Evolutionary conservation across 2,329 filamentous ascomycete species (phyloP).

Genomic region (Penicillium oxalicum): DNA sequence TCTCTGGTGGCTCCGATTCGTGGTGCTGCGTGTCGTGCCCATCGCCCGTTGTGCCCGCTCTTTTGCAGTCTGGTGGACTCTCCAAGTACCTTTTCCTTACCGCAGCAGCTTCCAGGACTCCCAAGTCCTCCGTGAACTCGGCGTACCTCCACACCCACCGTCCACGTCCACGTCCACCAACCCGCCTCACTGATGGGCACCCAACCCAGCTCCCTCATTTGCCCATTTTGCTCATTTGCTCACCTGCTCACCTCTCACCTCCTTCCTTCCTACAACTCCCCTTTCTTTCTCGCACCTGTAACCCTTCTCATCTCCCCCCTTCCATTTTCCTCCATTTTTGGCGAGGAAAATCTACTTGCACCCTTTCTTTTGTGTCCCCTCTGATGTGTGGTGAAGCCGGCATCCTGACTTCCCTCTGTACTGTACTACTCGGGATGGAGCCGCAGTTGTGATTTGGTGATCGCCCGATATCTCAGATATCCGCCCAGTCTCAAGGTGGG

Average conservation of each 20-base stretch:
- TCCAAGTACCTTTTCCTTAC: too few relatives aligned
- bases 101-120: too few relatives aligned
- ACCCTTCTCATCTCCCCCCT: constrained; percentile 5
- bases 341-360: constrained; percentile 6
- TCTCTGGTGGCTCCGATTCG: neutral
- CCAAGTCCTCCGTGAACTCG: too few relatives aligned
- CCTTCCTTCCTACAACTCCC: constrained; percentile 6
- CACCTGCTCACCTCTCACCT: constrained; percentile 1
- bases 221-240: constrained; percentile 6
- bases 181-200: constrained; percentile 13
- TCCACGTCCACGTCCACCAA: constrained; percentile 5
- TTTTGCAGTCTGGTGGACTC: neutral
- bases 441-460: constrained; percentile 25
- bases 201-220: constrained; percentile 2
- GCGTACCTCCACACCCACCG: neutral
- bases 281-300: constrained; percentile 1
- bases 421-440: constrained; percentile 18
- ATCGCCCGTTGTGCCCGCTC: neutral
- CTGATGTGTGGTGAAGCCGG: constrained; percentile 17
- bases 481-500: constrained; percentile 8
- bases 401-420: constrained; percentile 12
- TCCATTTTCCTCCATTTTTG: constrained; percentile 9
- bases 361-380: constrained; percentile 17
- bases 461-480: constrained; percentile 12
- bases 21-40: too few relatives aligned